Evolutionary conservation across 2,329 filamentous ascomycete genomes (phyloP).

Genomic region (Bipolaris sorokiniana): DNA sequence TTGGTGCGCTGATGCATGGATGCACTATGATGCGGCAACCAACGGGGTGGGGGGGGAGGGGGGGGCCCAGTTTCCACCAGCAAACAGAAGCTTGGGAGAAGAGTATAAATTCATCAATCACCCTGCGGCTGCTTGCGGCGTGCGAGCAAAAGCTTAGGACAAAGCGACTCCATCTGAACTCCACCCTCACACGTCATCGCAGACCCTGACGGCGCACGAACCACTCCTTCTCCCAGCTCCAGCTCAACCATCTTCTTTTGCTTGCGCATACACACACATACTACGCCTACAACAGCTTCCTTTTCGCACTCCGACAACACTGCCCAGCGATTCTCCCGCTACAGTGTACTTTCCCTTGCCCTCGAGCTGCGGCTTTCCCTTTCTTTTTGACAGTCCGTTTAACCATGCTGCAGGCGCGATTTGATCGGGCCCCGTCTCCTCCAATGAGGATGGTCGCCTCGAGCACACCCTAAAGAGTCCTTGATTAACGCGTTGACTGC

Average conservation of each 20-base stretch:
- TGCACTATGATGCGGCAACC: slow-evolving; percentile 9
- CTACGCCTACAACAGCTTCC: no score
- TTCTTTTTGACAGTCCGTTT: slow-evolving; percentile 38
- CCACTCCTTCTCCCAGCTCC: slow-evolving; percentile 14
- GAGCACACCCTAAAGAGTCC: slow-evolving; percentile 31
- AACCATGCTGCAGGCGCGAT: slow-evolving; percentile 44
- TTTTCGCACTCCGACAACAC: slow-evolving; percentile 24
- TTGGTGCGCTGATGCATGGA: neutral
- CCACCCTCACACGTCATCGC: slow-evolving; percentile 26
- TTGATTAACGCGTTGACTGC: slow-evolving; percentile 27
- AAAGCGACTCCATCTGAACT: slow-evolving; percentile 1
- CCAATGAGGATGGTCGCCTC: slow-evolving; percentile 42
- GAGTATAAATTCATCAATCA: slow-evolving; percentile 12
- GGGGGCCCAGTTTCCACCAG: slow-evolving; percentile 15
- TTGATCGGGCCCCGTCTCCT: slow-evolving; percentile 30
- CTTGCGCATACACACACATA: slow-evolving; percentile 1
- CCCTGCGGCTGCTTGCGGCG: neutral
- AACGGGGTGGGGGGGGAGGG: no score
- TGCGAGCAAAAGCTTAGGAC: neutral
- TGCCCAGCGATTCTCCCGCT: slow-evolving; percentile 30
- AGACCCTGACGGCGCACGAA: slow-evolving; percentile 21
- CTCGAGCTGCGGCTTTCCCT: slow-evolving; percentile 32
- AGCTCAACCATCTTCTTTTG: slow-evolving; percentile 15
- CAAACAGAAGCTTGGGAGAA: neutral
- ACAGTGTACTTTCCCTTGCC: slow-evolving; percentile 40